These are phyloP conservation scores for Penicillium brevicompactum DNA, from an alignment of 2,329 filamentous ascomycete genomes.

Conservation along the genomic window DNA sequence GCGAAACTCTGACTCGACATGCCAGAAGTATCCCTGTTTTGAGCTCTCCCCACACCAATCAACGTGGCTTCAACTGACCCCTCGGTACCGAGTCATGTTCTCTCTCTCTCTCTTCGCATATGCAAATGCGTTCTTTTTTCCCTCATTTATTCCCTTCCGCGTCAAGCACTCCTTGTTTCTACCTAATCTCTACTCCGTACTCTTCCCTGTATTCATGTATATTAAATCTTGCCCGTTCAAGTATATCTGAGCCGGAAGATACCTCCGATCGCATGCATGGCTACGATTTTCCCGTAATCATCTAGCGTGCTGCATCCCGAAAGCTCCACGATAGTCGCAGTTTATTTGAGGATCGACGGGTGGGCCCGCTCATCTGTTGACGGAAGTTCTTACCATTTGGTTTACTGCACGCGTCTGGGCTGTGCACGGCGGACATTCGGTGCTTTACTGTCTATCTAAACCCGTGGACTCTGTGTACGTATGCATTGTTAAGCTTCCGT, in stretches of 20 bases:
- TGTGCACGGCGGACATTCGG: not conserved
- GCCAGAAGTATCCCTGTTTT: not conserved
- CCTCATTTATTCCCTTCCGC: not conserved
- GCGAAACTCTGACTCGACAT: not conserved
- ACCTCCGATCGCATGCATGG: not conserved
- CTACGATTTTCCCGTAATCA: constrained; percentile 1
- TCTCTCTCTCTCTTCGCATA: not conserved
- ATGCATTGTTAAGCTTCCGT: not conserved
- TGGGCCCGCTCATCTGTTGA: not conserved
- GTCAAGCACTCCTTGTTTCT: not conserved
- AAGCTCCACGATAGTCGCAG: not conserved
- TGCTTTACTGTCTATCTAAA: not conserved
- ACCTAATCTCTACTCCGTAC: not conserved
- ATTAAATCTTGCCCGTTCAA: too few relatives aligned
- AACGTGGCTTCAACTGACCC: not conserved
- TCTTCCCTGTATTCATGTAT: too few relatives aligned
- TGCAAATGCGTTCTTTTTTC: not conserved
- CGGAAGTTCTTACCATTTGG: not conserved
- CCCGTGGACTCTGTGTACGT: not conserved
- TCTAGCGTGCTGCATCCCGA: constrained; percentile 1
- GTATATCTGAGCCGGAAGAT: too few relatives aligned
- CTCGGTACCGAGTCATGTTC: not conserved
- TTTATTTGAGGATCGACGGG: not conserved
- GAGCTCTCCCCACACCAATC: not conserved
- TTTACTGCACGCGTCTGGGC: not conserved